Conservation (phyloP, 305 asterid genomes). For the Fraxinus latifolia region DNA sequence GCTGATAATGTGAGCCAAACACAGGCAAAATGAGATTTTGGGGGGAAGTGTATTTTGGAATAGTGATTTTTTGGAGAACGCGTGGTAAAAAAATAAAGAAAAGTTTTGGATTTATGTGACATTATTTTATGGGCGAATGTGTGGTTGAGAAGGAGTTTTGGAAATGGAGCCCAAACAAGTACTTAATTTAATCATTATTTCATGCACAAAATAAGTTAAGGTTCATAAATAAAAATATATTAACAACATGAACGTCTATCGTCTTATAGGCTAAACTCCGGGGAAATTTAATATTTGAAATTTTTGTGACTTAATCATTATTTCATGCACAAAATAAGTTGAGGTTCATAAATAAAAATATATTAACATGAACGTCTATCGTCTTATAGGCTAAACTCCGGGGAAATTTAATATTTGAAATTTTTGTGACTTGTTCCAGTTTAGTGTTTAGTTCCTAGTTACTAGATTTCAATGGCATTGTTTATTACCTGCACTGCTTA, state of each 20-base stretch:
- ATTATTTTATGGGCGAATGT: too few species aligned
- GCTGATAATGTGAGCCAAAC: too few species aligned
- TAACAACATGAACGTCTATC: not conserved
- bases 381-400: not conserved
- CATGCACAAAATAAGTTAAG: slow-evolving; percentile 6
- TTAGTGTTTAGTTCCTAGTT: slow-evolving; percentile 13
- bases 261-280: not conserved
- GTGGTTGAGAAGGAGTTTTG: too few species aligned
- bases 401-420: not conserved
- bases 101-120: too few species aligned
- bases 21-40: too few species aligned
- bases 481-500: not conserved
- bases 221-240: slow-evolving; percentile 1
- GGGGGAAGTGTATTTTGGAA: too few species aligned
- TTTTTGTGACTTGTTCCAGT: slow-evolving; percentile 10
- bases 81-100: too few species aligned
- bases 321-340: slow-evolving; percentile 7
- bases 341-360: slow-evolving; percentile 5
- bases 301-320: not conserved
- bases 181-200: not conserved
- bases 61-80: too few species aligned
- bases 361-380: not conserved
- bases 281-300: slow-evolving; percentile 1
- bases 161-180: too few species aligned
- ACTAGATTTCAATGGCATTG: slow-evolving; percentile 6